Percentiles rank a stretch among this genome's conserved stretches.
These are phyloP conservation scores for Tetrahymena borealis DNA, from an alignment of 73 alveolate genomes.

Conservation along the genomic window DNA sequence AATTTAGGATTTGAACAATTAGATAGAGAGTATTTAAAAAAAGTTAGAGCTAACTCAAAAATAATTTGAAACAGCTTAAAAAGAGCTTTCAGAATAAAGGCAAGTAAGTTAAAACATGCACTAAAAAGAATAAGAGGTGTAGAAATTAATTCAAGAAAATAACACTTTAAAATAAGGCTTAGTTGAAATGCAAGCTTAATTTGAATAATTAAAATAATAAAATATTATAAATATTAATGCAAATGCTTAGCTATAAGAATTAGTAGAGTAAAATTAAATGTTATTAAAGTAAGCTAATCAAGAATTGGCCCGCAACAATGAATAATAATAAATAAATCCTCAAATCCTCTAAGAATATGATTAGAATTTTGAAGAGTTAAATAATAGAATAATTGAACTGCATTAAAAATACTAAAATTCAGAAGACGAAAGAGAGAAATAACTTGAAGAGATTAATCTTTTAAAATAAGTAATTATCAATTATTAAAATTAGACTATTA, in stretches of 20 bases:
- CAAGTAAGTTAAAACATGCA: neutral
- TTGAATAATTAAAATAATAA: neutral
- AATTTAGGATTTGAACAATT: neutral
- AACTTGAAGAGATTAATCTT: neutral
- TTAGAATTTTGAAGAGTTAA: neutral
- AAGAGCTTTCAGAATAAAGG: neutral
- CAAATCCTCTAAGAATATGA: neutral
- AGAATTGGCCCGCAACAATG: neutral
- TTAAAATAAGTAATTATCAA: neutral
- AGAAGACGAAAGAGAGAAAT: neutral
- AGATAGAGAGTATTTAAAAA: neutral
- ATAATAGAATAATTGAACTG: neutral
- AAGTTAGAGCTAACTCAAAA: neutral
- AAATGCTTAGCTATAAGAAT: neutral
- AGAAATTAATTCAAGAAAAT: neutral
- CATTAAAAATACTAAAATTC: neutral
- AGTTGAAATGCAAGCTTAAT: neutral
- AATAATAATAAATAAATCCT: neutral
- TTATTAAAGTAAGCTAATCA: neutral
- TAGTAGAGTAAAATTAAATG: neutral
- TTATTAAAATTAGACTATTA: too few species aligned
- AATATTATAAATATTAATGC: neutral
- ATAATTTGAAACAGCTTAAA: neutral
- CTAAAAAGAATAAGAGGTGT: neutral
- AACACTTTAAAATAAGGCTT: neutral